phyloP scores from a whole-genome alignment of 2,329 filamentous ascomycete species.

The Curvularia spicifera region DNA sequence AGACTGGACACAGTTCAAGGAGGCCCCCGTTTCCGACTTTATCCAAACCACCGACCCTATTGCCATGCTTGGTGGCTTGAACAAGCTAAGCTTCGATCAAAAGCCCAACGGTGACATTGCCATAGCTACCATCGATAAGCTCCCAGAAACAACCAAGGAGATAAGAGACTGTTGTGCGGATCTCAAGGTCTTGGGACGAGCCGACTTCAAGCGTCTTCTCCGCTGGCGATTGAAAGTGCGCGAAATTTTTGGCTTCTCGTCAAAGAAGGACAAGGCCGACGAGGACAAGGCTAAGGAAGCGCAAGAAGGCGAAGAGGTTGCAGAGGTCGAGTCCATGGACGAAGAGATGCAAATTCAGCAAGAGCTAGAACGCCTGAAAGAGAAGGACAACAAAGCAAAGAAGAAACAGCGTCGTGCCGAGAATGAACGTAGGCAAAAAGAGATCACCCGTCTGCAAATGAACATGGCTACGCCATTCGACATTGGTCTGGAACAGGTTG shows the following conservation, averaged over 20 bases:
- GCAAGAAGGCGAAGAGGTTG: conserved; percentile 69
- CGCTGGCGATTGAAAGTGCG: conserved; percentile 89
- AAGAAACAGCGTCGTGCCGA: conserved; percentile 85
- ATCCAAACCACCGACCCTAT: conserved; percentile 94
- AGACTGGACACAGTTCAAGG: conserved; percentile 91
- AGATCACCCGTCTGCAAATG: conserved; percentile 95
- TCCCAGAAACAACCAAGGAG: conserved; percentile 71
- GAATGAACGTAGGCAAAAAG: conserved; percentile 92
- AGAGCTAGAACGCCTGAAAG: conserved; percentile 81
- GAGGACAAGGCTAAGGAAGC: conserved; percentile 53
- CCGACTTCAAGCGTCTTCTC: conserved; percentile 89
- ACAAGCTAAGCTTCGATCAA: conserved; percentile 83
- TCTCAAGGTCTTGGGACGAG: conserved; percentile 87
- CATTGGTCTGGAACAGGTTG: conserved; percentile 87
- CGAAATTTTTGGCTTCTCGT: conserved; percentile 85
- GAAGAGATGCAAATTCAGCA: conserved; percentile 91
- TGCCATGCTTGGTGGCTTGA: conserved; percentile 83
- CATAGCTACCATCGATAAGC: conserved; percentile 80
- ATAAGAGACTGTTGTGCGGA: conserved; percentile 66
- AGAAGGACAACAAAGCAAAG: conserved; percentile 76
- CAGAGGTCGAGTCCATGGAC: conserved; percentile 87
- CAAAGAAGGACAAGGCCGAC: conserved; percentile 67
- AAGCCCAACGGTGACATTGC: conserved; percentile 80
- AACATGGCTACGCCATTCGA: conserved; percentile 97
- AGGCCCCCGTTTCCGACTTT: conserved; percentile 86